Evolutionary conservation across 345 rosid species (phyloP), one percentile per base, ranked within the genome.

Genomic region (Gossypium australe): DNA sequence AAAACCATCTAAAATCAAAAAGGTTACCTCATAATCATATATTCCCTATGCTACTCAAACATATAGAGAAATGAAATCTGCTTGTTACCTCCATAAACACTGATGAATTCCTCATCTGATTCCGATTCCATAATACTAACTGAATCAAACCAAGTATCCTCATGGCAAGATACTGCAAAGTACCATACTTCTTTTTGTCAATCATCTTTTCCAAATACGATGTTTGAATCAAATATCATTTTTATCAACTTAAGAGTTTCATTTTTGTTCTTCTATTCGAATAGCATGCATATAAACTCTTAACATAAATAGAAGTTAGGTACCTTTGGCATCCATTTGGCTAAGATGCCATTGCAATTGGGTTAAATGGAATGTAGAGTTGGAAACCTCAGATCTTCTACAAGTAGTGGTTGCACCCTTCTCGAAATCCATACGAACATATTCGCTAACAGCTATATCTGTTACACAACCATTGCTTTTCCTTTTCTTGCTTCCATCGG

Each of bases 91-190:
- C 90, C 96, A 70, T 84, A 82, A 74, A 84, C 85, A 75, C 97
- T 92, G 69, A 83, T 82, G 81, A 82, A 92, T 14, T 94, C 98
- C 56, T 94, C 97, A 74, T 94, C 96, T 7, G 93, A 92, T 55
- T 94, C 98, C 4, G 97, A 94, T 17, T 91, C 97, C 78, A 94
- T 75, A 65, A 90, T 80, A 78, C 94, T 90, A 71, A 83, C 75
- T 1, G 97, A 84, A 83, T 94, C 98, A 75, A 85, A 92, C 91
- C 93, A 94, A 29, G 87, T 83, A 76, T 94, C 97, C 67, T 94
- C 88, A 76, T 85, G 87, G 79, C 86, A 83, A 52, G 81, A 48
- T 59, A 80, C 94, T 89, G 85, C 80, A 81, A 60, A 51, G 52
- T 16, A 57, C 12, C 10, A 57, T 34, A 34, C 41, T 34, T 5